Base-by-base conservation (phyloP, 345 rosid genomes). In the Mercurialis annua region DNA sequence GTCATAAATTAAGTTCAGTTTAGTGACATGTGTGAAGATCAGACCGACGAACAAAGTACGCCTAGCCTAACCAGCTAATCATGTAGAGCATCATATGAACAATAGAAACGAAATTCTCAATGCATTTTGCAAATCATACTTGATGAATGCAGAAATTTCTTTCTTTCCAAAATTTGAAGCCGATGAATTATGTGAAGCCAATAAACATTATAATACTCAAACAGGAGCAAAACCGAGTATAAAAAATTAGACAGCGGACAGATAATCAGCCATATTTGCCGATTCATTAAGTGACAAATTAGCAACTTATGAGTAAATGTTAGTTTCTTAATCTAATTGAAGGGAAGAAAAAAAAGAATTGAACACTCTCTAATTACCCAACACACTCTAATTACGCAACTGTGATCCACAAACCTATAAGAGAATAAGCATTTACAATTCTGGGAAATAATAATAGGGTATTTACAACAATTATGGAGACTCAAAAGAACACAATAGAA, bases 401-500 rank as follows among this genome's bases (percentile, higher is more conserved):
- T 77, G 74, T 59, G 77, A 74, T 73, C 75, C 67, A 10, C 70
- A 69, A 68, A 60, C 76, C 80, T 77, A 79, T 3, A 36, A 51
- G 63, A 67, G 71, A 73, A 75, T 40, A 67, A 71, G 75, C 80
- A 83, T 78, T 76, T 85, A 83, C 87, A 83, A 70, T 67, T 76
- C 73, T 75, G 58, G 64, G 21, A 63, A 54, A 66, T 26, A 47
- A 66, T 38, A 63, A 57, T 33, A 16, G 29, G 65, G 73, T 67
- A 81, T 86, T 57, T 80, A 83, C 86, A 80, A 26, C 77, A 64
- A 30, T 44, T 38, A 63, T 24, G 57, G 62, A 80, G 68, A 68
- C 72, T 67, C 74, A 51, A 36, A 56, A 56, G 33, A 53, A 27
- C 56, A 47, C 15, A 43, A 69, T 77, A 74, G 68, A 78, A 82